These are phyloP conservation scores for Fusarium sp. DNA, from an alignment of 2,329 filamentous ascomycete species.

Conservation along the genomic window DNA sequence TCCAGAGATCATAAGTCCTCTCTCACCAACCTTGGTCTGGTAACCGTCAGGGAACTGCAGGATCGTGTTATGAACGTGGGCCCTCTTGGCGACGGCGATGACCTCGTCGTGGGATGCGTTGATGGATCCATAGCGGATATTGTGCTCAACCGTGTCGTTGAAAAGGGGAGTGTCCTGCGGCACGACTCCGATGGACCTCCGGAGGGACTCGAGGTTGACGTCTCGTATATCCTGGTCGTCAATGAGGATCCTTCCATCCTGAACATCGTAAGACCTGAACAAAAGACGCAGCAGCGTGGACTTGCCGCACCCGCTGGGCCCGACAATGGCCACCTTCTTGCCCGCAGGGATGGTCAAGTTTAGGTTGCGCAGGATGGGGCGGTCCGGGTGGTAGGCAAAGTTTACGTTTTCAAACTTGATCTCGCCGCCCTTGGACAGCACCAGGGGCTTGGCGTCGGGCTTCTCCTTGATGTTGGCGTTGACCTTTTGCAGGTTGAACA, in stretches of 20 bases:
- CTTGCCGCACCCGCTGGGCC: constrained; percentile 95
- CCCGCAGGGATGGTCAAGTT: constrained; percentile 92
- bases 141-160: constrained; percentile 95
- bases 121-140: constrained; percentile 92
- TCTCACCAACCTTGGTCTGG: constrained; percentile 89
- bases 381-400: constrained; percentile 90
- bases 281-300: constrained; percentile 91
- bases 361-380: constrained; percentile 87
- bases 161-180: constrained; percentile 97
- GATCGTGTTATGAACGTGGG: constrained; percentile 87
- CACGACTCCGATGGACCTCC: constrained; percentile 90
- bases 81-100: constrained; percentile 80
- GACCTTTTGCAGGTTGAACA: constrained; percentile 97
- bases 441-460: constrained; percentile 77
- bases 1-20: constrained; percentile 96
- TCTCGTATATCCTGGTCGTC: constrained; percentile 93
- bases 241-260: constrained; percentile 86
- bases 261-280: constrained; percentile 94
- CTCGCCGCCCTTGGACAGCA: constrained; percentile 81
- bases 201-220: constrained; percentile 84
- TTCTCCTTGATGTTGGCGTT: constrained; percentile 88
- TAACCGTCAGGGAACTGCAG: constrained; percentile 87
- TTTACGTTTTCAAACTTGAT: constrained; percentile 95
- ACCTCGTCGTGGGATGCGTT: constrained; percentile 80
- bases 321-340: constrained; percentile 95